Evolutionary conservation across 768 basidiomycete species (phyloP).

Genomic region (Kwoniella mangroviensis): DNA sequence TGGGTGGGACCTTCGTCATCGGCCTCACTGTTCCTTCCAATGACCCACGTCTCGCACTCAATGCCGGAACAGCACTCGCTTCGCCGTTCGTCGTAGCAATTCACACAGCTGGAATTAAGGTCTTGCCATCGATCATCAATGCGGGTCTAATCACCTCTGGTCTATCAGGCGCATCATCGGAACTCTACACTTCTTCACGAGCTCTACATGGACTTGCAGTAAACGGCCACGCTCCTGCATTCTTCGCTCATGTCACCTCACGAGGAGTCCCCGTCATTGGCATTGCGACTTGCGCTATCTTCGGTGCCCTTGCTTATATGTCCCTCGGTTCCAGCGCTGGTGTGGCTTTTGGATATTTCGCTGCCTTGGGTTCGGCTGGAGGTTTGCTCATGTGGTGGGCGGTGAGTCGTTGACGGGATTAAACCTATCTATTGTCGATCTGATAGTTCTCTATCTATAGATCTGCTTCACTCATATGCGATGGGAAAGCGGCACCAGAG

Average conservation of each 20-base stretch:
- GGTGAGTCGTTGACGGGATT: not conserved
- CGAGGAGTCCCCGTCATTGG: not conserved
- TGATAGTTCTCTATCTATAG: conserved; percentile 30
- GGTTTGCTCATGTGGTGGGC: conserved; percentile 75
- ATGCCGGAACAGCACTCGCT: conserved; percentile 62
- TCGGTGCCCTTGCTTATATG: conserved; percentile 69
- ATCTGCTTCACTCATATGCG: conserved; percentile 77
- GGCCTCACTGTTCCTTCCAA: conserved; percentile 71
- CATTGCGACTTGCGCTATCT: not conserved
- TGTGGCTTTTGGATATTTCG: conserved; percentile 74
- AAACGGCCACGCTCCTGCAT: conserved; percentile 4
- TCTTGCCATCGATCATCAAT: conserved; percentile 44
- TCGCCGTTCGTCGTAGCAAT: conserved; percentile 86
- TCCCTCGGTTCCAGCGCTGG: conserved; percentile 69
- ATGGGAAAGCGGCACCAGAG: conserved; percentile 78
- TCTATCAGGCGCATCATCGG: conserved; percentile 9
- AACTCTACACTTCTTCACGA: conserved; percentile 8
- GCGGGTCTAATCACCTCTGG: conserved; percentile 12
- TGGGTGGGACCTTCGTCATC: conserved; percentile 69
- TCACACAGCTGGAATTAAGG: conserved; percentile 70
- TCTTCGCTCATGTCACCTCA: conserved; percentile 5
- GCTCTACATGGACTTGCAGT: conserved; percentile 5
- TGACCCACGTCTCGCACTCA: conserved; percentile 25
- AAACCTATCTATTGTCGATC: not conserved
- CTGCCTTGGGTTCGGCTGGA: conserved; percentile 67